These are phyloP conservation scores for Coniosporium tulheliwenetii DNA, from an alignment of 2,329 filamentous ascomycete genomes.

Conservation along the genomic window DNA sequence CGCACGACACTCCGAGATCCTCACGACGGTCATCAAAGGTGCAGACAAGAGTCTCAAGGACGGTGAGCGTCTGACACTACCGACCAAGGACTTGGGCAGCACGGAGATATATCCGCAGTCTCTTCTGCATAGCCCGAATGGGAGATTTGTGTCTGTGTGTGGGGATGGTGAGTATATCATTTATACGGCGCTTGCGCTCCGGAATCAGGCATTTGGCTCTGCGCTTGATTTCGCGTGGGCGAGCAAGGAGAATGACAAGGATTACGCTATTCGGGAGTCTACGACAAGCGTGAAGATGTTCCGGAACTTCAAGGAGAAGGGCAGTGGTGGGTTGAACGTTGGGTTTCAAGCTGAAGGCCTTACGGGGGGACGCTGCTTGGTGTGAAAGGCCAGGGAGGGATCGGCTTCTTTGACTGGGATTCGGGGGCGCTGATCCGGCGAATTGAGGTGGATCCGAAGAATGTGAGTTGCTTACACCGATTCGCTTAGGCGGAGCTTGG, in stretches of 20 bases:
- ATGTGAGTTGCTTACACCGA: conserved; percentile 23
- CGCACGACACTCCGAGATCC: conserved; percentile 88
- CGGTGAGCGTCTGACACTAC: conserved; percentile 68
- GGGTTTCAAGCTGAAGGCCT: conserved; percentile 91
- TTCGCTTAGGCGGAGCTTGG: neutral
- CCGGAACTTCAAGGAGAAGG: conserved; percentile 92
- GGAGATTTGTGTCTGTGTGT: conserved; percentile 75
- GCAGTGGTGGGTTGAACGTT: conserved; percentile 67
- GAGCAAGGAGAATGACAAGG: conserved; percentile 93
- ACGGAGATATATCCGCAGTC: conserved; percentile 97
- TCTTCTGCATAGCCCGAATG: conserved; percentile 88
- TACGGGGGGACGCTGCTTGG: conserved; percentile 80
- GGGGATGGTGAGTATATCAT: conserved; percentile 99
- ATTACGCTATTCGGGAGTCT: conserved; percentile 94
- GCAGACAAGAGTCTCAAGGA: conserved; percentile 75
- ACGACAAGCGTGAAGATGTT: conserved; percentile 90
- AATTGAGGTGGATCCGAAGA: conserved; percentile 64
- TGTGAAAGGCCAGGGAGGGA: conserved; percentile 85
- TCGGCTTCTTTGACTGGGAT: conserved; percentile 95
- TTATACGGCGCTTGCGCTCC: conserved; percentile 89
- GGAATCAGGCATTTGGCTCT: conserved; percentile 94
- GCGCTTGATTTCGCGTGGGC: conserved; percentile 96
- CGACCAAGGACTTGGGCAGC: conserved; percentile 86
- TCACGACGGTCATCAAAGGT: conserved; percentile 89
- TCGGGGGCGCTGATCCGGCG: conserved; percentile 76